These are phyloP conservation scores for Stereocaulon alpinum DNA, from an alignment of 495 filamentous ascomycete genomes.

Conservation along the genomic window DNA sequence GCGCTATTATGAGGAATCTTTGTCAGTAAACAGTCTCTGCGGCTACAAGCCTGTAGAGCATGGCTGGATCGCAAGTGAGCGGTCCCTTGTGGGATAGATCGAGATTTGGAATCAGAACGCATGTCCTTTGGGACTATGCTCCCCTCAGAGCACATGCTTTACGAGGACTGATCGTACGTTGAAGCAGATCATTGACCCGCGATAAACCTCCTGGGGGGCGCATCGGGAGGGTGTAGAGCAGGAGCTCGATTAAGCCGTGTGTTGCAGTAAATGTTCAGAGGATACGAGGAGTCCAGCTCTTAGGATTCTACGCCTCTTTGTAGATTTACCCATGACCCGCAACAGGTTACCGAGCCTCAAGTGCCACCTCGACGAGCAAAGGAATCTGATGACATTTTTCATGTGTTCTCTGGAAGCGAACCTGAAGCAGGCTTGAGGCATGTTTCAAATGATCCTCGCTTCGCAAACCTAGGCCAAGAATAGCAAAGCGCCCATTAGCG, in stretches of 20 bases:
- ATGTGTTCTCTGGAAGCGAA: not conserved
- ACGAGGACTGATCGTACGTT: not conserved
- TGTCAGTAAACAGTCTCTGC: not conserved
- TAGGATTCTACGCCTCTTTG: not conserved
- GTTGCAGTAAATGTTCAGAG: too few relatives aligned
- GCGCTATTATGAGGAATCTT: not conserved
- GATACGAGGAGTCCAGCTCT: too few relatives aligned
- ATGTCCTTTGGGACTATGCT: not conserved
- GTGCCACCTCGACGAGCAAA: too few relatives aligned
- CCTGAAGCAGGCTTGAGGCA: constrained; percentile 6
- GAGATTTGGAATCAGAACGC: not conserved
- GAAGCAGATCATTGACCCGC: constrained; percentile 1
- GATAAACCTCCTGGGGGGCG: constrained; percentile 4
- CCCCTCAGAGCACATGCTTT: not conserved
- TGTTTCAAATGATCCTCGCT: not conserved
- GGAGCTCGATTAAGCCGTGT: not conserved
- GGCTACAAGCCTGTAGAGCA: not conserved
- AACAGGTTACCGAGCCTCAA: too few relatives aligned
- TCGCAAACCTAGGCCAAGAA: not conserved
- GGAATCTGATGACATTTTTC: too few relatives aligned
- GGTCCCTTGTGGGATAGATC: not conserved
- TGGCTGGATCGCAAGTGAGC: constrained; percentile 2
- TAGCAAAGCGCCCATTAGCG: constrained; percentile 9
- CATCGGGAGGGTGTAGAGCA: not conserved
- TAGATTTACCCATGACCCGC: not conserved